Conservation (phyloP, 2,329 filamentous ascomycete genomes). For the Penicillium sclerotiorum region DNA sequence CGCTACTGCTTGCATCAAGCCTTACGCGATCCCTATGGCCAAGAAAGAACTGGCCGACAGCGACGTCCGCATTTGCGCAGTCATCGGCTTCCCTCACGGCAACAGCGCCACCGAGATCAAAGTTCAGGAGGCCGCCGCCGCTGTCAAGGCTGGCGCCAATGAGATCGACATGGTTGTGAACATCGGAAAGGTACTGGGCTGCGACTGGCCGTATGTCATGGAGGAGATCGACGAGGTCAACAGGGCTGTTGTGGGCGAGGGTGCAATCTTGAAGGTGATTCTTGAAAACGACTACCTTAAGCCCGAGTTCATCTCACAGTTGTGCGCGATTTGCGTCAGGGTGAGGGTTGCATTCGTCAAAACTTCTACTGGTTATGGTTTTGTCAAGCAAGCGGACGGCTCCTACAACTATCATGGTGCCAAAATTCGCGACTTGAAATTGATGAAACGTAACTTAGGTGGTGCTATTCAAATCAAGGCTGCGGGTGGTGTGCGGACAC, state of each 20-base stretch:
- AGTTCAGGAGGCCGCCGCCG: conserved; percentile 55
- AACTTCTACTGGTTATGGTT: conserved; percentile 64
- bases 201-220: conserved; percentile 60
- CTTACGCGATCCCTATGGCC: conserved; percentile 57
- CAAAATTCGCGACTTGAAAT: conserved; percentile 53
- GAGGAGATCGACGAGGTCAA: conserved; percentile 58
- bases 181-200: conserved; percentile 59
- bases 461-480: conserved; percentile 59
- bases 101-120: conserved; percentile 59
- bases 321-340: conserved; percentile 59
- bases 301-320: conserved; percentile 52
- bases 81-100: conserved; percentile 65
- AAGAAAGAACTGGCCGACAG: conserved; percentile 51
- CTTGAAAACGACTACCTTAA: conserved; percentile 63
- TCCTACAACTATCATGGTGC: conserved; percentile 58
- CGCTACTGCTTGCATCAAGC: conserved; percentile 62
- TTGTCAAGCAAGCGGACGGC: conserved; percentile 58
- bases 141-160: conserved; percentile 51
- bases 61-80: conserved; percentile 57
- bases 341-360: conserved; percentile 61
- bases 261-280: conserved; percentile 61
- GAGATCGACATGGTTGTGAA: conserved; percentile 66
- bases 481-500: conserved; percentile 58
- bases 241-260: conserved; percentile 46
- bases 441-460: conserved; percentile 56